A percentile compares a stretch with the other conserved stretches of the same genome.
phyloP scores from a whole-genome alignment of 441 rosid species.

The Adansonia madagascariensis region DNA sequence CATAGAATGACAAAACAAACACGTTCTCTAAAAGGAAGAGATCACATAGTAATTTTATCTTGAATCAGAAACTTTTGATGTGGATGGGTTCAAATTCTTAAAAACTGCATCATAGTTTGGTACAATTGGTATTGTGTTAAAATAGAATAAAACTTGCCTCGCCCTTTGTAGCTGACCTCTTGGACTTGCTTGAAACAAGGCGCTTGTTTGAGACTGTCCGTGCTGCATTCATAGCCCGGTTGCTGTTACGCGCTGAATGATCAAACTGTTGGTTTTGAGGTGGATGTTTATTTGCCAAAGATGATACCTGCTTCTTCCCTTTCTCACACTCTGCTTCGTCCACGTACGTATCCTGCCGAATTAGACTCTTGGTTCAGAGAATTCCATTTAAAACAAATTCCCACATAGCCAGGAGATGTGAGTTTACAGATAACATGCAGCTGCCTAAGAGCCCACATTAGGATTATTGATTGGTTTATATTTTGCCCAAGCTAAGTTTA shows the following conservation, averaged over 20 bases:
- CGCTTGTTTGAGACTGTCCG: conserved; percentile 27
- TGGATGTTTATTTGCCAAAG: conserved; percentile 36
- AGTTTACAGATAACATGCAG: not conserved
- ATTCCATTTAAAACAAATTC: conserved; percentile 6
- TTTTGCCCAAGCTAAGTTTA: not conserved
- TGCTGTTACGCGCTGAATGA: conserved; percentile 38
- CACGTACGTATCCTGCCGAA: conserved; percentile 39
- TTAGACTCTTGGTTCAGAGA: conserved; percentile 23
- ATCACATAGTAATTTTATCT: conserved; percentile 13
- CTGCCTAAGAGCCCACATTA: not conserved
- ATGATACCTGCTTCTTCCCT: conserved; percentile 42
- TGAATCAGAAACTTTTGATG: not conserved
- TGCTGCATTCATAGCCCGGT: conserved; percentile 32
- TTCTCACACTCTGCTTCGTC: conserved; percentile 44
- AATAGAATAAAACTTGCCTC: conserved; percentile 60
- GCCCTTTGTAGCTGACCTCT: conserved; percentile 58
- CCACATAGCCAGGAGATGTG: not conserved
- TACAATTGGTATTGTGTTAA: conserved; percentile 11
- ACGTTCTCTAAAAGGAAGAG: not conserved
- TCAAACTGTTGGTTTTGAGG: conserved; percentile 49
- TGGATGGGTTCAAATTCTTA: not conserved
- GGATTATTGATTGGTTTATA: not conserved
- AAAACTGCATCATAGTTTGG: not conserved
- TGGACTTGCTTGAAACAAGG: conserved; percentile 39
- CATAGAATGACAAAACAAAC: not conserved